Evolutionary conservation across 345 rosid genomes (phyloP), one percentile per base, ranked within the genome.

Genomic region (Lumnitzera littorea): DNA sequence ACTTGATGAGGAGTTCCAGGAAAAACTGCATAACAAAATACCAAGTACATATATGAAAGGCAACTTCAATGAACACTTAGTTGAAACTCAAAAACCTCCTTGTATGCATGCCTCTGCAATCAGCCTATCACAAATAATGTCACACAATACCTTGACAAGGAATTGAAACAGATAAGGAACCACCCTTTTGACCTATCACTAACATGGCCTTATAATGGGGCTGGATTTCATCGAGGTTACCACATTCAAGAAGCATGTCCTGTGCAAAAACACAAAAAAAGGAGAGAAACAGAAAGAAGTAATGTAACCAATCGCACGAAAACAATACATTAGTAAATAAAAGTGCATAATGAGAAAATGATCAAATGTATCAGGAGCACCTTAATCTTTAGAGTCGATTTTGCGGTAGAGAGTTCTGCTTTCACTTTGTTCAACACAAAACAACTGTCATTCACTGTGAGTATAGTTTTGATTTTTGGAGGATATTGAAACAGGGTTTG

Each of bases 111-210:
- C 31, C 31, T 27, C 31, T 17, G 14, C 43, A 15, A 2, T 12
- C 14, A 58, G 31, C 25, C 48, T 24, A 12, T 12, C 31, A 24
- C 50, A 16, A 56, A 13, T 41, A 51, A 41, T 36, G 25, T 20
- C 62, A 24, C 53, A 16, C 15, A 9, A 54, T 80, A 88, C 96
- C 84, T 76, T 60, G 68, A 74, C 86, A 85, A 59, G 76, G 71
- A 61, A 80, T 62, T n/a, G 76, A 68, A 63, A 78, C 62, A 31
- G 81, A 51, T 15, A 56, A 55, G 36, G 66, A 62, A 41, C 69
- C 64, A 56, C 76, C 69, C 53, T 11, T 51, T 5, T 70, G 24
- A 55, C 63, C 69, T 76, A 88, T 68, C 72, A 70, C 62, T 69
- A 84, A 62, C 51, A 67, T 74, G 56, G 84, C 82, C 46, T 60